A percentile compares a stretch with the other conserved stretches of the same genome.
Conservation (phyloP, 768 basidiomycete species). For the Sarcomyxa edulis region DNA sequence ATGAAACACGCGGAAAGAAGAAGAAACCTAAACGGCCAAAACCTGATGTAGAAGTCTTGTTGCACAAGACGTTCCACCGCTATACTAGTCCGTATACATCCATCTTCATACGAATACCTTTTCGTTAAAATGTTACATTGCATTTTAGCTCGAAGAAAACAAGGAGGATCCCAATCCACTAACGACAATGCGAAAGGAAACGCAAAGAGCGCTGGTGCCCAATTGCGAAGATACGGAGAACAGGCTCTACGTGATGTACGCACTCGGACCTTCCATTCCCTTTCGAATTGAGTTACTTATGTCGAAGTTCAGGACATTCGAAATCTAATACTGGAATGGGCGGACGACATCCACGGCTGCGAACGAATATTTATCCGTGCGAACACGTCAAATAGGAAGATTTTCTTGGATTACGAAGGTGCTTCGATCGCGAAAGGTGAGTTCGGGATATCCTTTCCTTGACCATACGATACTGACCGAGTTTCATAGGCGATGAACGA, state of each 20-base stretch:
- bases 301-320: constrained; percentile 70
- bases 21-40: constrained; percentile 62
- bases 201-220: constrained; percentile 92
- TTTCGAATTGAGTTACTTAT: constrained; percentile 3
- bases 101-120: too few relatives aligned
- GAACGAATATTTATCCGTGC: constrained; percentile 92
- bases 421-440: constrained; percentile 66
- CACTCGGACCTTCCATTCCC: constrained; percentile 2
- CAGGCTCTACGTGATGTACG: constrained; percentile 84
- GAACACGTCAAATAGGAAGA: constrained; percentile 79
- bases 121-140: constrained; percentile 3
- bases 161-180: constrained; percentile 89
- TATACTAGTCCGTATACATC: constrained; percentile 83
- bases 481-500: constrained; percentile 49
- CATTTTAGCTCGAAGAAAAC: constrained; percentile 82
- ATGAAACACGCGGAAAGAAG: constrained; percentile 37
- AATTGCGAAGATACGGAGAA: constrained; percentile 92
- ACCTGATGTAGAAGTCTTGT: constrained; percentile 75
- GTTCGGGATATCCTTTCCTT: neutral
- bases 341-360: constrained; percentile 77
- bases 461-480: neutral
- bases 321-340: constrained; percentile 77
- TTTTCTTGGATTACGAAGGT: constrained; percentile 87
- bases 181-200: constrained; percentile 93
- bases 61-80: constrained; percentile 95